These are phyloP conservation scores for Neltuma alba DNA, from an alignment of 306 rosid species.

Conservation along the genomic window DNA sequence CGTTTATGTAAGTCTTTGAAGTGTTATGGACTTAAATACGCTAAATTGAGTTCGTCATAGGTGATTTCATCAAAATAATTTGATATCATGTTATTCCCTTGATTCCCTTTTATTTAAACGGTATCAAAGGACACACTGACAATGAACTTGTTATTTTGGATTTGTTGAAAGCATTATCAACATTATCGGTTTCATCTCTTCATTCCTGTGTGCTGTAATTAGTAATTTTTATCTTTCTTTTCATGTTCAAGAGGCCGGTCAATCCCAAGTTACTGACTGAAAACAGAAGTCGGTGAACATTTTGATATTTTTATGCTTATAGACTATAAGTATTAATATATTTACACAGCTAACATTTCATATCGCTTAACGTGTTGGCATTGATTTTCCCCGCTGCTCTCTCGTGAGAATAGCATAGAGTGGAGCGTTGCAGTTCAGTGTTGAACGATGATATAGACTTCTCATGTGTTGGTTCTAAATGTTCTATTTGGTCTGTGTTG, in stretches of 20 bases:
- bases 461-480: neutral
- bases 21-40: neutral
- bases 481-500: constrained; percentile 12
- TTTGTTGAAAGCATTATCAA: neutral
- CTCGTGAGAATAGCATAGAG: constrained; percentile 1
- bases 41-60: constrained; percentile 17
- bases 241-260: neutral
- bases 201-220: neutral
- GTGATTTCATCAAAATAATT: constrained; percentile 1
- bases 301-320: neutral
- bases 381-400: neutral
- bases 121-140: neutral
- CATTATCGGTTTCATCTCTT: neutral
- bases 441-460: neutral
- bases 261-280: neutral
- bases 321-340: neutral
- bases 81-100: neutral
- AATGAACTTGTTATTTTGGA: constrained; percentile 1
- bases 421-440: neutral
- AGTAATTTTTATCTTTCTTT: neutral
- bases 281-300: neutral
- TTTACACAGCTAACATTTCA: neutral
- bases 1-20: neutral
- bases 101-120: neutral
- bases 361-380: neutral